Evolutionary conservation across 2,329 filamentous ascomycete genomes (phyloP).

Genomic region (Aspergillus aculeatus): DNA sequence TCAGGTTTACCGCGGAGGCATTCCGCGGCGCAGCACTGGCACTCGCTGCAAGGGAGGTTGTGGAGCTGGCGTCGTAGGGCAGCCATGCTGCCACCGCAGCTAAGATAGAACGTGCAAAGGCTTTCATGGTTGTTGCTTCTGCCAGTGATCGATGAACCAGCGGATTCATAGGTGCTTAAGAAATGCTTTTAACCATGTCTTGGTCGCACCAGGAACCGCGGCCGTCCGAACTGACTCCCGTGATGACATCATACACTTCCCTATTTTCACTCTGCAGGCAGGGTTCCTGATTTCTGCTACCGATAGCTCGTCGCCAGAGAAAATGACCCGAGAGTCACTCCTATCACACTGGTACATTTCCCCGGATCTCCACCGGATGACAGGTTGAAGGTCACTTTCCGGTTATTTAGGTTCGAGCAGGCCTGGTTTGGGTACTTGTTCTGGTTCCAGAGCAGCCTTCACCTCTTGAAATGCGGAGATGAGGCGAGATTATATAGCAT

Average conservation of each 20-base stretch:
- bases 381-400: neutral
- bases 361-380: neutral
- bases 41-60: neutral
- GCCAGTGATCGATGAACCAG: neutral
- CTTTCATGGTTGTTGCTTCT: neutral
- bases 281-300: neutral
- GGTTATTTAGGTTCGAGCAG: neutral
- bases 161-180: neutral
- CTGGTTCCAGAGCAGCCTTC: neutral
- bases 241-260: neutral
- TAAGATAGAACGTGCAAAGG: neutral
- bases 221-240: neutral
- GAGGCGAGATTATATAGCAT: neutral
- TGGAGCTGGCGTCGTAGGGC: neutral
- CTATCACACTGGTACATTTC: neutral
- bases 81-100: neutral
- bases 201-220: neutral
- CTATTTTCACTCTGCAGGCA: neutral
- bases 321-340: neutral
- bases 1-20: slow-evolving; percentile 11
- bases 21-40: neutral
- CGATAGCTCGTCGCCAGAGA: neutral
- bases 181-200: neutral
- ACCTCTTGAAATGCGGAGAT: neutral
- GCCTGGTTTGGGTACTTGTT: neutral